Evolutionary conservation across 176 grass and related monocot species (phyloP), one percentile per base, ranked within the genome.

Genomic region (Bromus sterilis): DNA sequence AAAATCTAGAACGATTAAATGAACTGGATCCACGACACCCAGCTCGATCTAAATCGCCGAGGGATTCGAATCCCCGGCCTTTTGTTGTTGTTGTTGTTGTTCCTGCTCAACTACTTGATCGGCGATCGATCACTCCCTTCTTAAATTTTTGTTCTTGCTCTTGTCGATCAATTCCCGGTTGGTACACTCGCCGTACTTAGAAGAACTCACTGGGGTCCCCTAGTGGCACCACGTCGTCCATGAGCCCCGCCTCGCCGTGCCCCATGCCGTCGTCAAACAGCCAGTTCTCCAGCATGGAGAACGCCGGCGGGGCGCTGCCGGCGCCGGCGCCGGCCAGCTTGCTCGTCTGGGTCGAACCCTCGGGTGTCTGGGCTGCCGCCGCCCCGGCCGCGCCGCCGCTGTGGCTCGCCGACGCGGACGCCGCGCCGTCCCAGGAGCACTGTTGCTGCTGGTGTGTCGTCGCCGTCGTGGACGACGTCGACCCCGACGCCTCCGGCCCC

Each of bases 251-350:
- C 70, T 91, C 87, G 48, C 69, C 89, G 77, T 97, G 91, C 12
- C 81, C 90, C 64, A 88, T 78, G 43, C 71, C 82, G 81, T 98
- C 95, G 58, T 98, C 95, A 11, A 98, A 81, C 35, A 98, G 79
- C 95, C 95, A 98, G 74, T 82, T 94, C 88, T 98, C 95, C 9
- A 98, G 71, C 84, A 98, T 78, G 25, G 90, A 94, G 76, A 94
- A 88, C 20, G 88, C 80, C 24, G 82, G 78, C 36, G 63, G 29
- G 69, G 72, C 10, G n/a, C 72, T 71, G 18, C 72, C 76, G 18
- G 55, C 64, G 51, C 74, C 69, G 5, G 83, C 32, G 46, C 78
- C 78, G 6, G 77, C 89, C 63, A 87, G 67, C 66, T 88, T 89
- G 88, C 88, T 89, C 46, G 88, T 89, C 83, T 89, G 79, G 12